phyloP scores from a whole-genome alignment of 345 rosid species.

The Triadica sebifera region DNA sequence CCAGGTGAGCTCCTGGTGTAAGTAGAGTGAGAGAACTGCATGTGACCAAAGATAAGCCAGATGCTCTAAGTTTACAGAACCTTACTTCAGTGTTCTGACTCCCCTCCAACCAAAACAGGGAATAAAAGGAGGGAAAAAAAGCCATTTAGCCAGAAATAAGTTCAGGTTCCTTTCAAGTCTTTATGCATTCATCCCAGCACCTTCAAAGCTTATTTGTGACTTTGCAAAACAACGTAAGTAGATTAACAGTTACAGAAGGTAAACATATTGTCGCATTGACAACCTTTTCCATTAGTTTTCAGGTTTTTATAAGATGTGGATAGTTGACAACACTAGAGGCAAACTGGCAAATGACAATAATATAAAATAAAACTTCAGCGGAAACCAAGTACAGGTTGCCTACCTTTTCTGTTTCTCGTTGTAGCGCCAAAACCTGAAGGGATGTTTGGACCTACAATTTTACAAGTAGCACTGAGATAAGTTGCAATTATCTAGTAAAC shows the following conservation, averaged over 20 bases:
- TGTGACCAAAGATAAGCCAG: neutral
- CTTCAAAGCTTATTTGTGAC: neutral
- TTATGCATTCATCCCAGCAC: neutral
- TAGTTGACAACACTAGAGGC: neutral
- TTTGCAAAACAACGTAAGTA: neutral
- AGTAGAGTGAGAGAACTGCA: neutral
- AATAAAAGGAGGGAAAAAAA: neutral
- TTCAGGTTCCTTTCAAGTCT: neutral
- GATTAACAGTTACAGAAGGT: neutral
- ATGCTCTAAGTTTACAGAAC: neutral
- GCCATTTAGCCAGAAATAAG: neutral
- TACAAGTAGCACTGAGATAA: slow-evolving; percentile 14
- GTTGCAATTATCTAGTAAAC: neutral
- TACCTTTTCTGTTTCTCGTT: slow-evolving; percentile 87
- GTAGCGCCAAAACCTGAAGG: slow-evolving; percentile 80
- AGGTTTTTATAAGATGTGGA: neutral
- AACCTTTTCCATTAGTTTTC: neutral
- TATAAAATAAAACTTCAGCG: neutral
- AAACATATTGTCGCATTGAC: neutral
- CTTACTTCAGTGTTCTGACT: neutral
- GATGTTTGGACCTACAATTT: slow-evolving; percentile 86
- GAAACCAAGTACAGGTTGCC: slow-evolving; percentile 11
- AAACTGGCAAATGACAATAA: neutral
- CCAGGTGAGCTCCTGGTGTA: neutral
- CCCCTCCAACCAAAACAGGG: neutral